A percentile compares a stretch with the other conserved stretches of the same genome.
Conservation (phyloP, 2,329 filamentous ascomycete species). For the Pseudogymnoascus sp. region DNA sequence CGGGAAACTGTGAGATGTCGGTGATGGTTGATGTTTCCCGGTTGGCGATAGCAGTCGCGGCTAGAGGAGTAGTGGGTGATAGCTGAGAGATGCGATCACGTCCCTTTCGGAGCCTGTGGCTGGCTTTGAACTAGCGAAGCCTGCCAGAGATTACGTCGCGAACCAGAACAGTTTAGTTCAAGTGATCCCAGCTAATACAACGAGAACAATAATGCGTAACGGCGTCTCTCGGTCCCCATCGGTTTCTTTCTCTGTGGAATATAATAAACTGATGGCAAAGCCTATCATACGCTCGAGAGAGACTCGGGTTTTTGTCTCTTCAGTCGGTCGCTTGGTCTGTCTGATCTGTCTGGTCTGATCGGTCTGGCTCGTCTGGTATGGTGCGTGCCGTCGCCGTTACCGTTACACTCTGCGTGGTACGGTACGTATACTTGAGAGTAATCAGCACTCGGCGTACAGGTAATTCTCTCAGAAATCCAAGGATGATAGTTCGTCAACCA, state of each 20-base stretch:
- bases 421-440: constrained; percentile 5
- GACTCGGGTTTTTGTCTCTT: neutral
- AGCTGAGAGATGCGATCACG: constrained; percentile 9
- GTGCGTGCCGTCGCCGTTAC: constrained; percentile 4
- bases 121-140: constrained; percentile 9
- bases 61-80: constrained; percentile 9
- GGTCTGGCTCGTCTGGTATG: neutral
- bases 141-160: constrained; percentile 7
- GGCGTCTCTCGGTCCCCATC: constrained; percentile 1
- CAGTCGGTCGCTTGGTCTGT: neutral
- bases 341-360: neutral
- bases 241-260: constrained; percentile 1
- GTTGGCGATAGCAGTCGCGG: constrained; percentile 10
- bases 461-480: neutral
- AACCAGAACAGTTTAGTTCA: constrained; percentile 10
- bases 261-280: constrained; percentile 8
- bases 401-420: neutral
- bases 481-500: constrained; percentile 6
- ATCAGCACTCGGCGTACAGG: constrained; percentile 4
- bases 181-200: constrained; percentile 7
- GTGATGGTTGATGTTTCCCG: constrained; percentile 10
- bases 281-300: constrained; percentile 7
- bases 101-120: constrained; percentile 9
- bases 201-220: constrained; percentile 4
- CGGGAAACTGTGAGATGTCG: constrained; percentile 4